Base-by-base conservation (phyloP, 75 land plant species). In the Cupressus sempervirens region DNA sequence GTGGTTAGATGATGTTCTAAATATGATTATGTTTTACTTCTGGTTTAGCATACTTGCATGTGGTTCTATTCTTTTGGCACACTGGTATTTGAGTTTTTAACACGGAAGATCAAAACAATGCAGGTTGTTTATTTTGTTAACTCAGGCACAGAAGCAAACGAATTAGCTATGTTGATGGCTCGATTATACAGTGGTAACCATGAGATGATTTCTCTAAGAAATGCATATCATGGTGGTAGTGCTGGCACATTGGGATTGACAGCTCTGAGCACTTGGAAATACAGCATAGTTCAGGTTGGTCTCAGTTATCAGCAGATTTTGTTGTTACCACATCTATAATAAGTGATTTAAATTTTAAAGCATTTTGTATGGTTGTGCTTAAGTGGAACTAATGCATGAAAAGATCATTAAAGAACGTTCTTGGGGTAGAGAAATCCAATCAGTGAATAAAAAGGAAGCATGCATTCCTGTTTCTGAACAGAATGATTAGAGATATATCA, bases 61-160 rank as follows among this genome's bases (percentile, higher is more conserved):
- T 3, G 23, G 43, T 76, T 45, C 46, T 79, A 79, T 26, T 45
- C n/a, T 77, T 79, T 72, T 72, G 32, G 36, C 74, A 72, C 32
- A 4, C 13, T 79, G 81, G 40, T 11, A 41, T 79, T 79, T 79
- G n/a, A 79, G 40, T 11, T 73, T 45, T 79, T 79, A 43, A 79
- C 48, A n/a, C 9, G 81, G 81, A 79, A 79, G 12, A 50, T 50
- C 53, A 13, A 50, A 79, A 79, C 30, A 48, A 68, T 91, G 85
- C 94, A 97, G 99, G 99, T 97, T 76, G 95, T 97, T 26, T 97
- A 93, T 88, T 96, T 97, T 92, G 98, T 96, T 0, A 97, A 97
- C 87, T 97, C 99, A 29, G 99, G 99, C 26, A 88, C 95, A 34
- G 99, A 97, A 88, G 99, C 99, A 83, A 97, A 97, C 87, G 99